Evolutionary conservation across 2,329 filamentous ascomycete genomes (phyloP).

Genomic region (Diaporthe sp.): DNA sequence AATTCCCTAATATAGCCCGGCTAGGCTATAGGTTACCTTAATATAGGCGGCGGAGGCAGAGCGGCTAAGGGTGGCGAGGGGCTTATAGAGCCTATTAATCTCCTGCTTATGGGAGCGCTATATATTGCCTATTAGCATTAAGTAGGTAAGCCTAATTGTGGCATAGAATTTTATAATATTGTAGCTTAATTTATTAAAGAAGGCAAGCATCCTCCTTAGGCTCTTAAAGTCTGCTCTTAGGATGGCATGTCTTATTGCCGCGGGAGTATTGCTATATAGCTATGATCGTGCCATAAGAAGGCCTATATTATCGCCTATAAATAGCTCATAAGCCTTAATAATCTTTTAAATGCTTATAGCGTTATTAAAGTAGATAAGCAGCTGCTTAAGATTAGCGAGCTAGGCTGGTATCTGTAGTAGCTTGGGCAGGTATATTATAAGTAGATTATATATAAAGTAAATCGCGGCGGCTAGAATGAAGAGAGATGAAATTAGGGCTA

Average conservation of each 20-base stretch:
- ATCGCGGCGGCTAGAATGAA: too few species aligned
- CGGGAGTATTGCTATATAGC: too few species aligned
- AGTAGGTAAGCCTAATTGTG: background rate
- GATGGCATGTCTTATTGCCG: too few species aligned
- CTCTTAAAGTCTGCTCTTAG: background rate
- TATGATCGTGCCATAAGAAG: background rate
- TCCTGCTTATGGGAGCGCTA: background rate
- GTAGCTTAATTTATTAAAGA: background rate
- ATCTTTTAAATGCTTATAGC: background rate
- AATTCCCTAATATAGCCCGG: background rate
- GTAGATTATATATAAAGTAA: too few species aligned
- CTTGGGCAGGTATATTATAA: too few species aligned
- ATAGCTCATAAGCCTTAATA: background rate
- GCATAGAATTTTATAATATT: background rate
- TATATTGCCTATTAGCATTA: background rate
- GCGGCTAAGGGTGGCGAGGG: background rate
- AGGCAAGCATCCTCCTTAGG: background rate
- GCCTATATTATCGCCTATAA: background rate
- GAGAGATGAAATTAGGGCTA: too few species aligned
- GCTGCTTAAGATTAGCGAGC: too few species aligned
- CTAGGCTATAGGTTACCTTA: background rate
- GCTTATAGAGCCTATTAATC: background rate
- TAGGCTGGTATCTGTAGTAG: too few species aligned
- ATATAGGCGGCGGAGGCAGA: too few species aligned
- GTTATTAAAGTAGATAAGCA: background rate